Conservation (phyloP, 306 rosid species). For the Cucurbita argyrosperma region DNA sequence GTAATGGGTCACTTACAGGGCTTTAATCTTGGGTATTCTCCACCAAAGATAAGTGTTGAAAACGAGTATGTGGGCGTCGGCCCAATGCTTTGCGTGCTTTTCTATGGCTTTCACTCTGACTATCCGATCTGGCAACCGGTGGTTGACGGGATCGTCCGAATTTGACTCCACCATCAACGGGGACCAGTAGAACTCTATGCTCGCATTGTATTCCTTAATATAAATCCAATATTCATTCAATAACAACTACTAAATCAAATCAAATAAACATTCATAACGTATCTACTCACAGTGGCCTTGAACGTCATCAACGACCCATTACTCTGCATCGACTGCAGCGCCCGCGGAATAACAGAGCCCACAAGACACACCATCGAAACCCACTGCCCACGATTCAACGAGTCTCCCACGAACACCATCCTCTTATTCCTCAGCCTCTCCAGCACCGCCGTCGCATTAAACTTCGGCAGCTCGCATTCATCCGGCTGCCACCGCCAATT, state of each 20-base stretch:
- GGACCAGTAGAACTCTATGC: constrained; percentile 69
- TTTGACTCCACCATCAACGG: constrained; percentile 81
- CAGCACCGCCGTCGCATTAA: constrained; percentile 68
- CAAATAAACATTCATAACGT: not conserved
- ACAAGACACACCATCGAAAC: constrained; percentile 81
- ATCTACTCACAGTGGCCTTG: constrained; percentile 54
- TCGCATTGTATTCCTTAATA: constrained; percentile 58
- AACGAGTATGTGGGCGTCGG: constrained; percentile 45
- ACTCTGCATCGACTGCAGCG: constrained; percentile 42
- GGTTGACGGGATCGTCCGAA: constrained; percentile 65
- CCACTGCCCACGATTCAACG: constrained; percentile 89
- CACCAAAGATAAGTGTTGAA: constrained; percentile 79
- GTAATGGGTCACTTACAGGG: constrained; percentile 7
- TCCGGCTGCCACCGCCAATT: constrained; percentile 77
- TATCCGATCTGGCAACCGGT: constrained; percentile 44
- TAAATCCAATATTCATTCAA: not conserved
- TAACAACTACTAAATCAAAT: not conserved
- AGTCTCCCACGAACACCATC: constrained; percentile 78
- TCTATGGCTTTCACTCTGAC: constrained; percentile 59
- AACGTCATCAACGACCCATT: constrained; percentile 60
- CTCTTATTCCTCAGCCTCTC: constrained; percentile 71
- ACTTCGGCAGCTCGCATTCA: constrained; percentile 67
- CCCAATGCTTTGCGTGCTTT: constrained; percentile 67
- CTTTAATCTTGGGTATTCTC: constrained; percentile 48
- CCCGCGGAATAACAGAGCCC: constrained; percentile 24